Evolutionary conservation across 441 rosid genomes (phyloP), one percentile per base, ranked within the genome.

Genomic region (Gossypium gossypioides): DNA sequence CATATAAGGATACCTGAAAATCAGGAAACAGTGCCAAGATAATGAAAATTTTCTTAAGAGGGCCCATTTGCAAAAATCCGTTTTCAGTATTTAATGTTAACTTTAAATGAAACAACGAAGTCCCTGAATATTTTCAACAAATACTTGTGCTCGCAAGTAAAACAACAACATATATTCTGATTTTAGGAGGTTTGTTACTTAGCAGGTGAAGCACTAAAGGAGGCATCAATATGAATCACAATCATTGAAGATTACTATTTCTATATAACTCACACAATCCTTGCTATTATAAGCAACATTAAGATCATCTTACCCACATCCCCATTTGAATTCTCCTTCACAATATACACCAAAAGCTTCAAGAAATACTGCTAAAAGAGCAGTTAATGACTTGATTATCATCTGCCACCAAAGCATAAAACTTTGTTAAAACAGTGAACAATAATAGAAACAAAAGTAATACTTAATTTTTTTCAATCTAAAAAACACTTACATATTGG

Each of bases 301-400:
- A 24, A 74, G 70, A 57, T 54, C 69, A 79, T 72, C 93, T 86
- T 89, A 96, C 99, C 99, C 99, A 72, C 98, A 96, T 50, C 72
- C 76, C 92, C 80, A 86, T 75, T 87, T 82, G 78, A 96, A 96
- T 81, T 96, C 98, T 83, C 99, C 99, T 81, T 96, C 99, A 74
- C 99, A 91, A 82, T 96, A 96, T 60, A 86, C 91, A 65, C 83
- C 84, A 48, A 91, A 90, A 29, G 96, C 96, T 89, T 92, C 97
- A 79, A 96, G 96, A 85, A 96, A 56, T 37, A 96, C 92, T 13
- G 99, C 97, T 78, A 89, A 77, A 83, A 91, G 76, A 69, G 97
- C 95, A 78, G 82, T 84, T 74, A 96, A 71, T 71, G 91, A 75
- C 89, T 96, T 96, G 68, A 96, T 91, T 71, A 96, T 76, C 99